A percentile compares a stretch with the other conserved stretches of the same genome.
These are phyloP conservation scores for Vitis hybrid DNA, from an alignment of 177 flowering plant species.

Conservation along the genomic window DNA sequence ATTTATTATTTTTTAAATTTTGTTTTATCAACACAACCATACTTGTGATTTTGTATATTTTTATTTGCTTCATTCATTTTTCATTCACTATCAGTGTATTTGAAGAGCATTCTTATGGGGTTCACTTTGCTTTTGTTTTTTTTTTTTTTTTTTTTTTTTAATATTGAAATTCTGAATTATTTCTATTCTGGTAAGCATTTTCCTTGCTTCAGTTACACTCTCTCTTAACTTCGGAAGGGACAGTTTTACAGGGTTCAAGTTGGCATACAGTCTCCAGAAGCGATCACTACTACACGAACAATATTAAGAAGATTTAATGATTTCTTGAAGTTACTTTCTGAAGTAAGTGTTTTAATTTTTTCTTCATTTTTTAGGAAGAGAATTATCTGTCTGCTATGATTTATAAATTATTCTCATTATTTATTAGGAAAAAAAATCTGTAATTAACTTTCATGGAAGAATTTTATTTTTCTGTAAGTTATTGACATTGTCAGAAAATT, in stretches of 20 bases:
- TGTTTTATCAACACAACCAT: too few species aligned
- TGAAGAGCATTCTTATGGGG: too few species aligned
- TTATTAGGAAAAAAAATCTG: background rate
- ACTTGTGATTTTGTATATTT: too few species aligned
- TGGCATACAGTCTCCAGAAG: constrained; percentile 90
- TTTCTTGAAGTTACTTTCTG: constrained; percentile 69
- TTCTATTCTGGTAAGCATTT: background rate
- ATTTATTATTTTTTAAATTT: too few species aligned
- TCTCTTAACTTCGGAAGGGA: constrained; percentile 26
- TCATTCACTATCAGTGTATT: too few species aligned
- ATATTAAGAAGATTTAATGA: constrained; percentile 83
- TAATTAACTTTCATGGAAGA: background rate
- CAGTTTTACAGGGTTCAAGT: constrained; percentile 98
- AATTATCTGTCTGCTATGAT: background rate
- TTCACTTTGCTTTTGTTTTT: too few species aligned
- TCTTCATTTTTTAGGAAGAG: background rate
- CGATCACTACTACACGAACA: constrained; percentile 57
- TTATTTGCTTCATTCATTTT: too few species aligned
- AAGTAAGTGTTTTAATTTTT: constrained; percentile 50
- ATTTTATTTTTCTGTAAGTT: background rate
- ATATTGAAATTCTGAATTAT: background rate
- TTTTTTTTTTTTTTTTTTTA: background rate
- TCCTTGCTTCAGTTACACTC: background rate
- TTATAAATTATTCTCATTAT: background rate
- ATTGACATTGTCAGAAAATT: background rate